Conservation (phyloP, 345 rosid species). For the Salix dunnii region DNA sequence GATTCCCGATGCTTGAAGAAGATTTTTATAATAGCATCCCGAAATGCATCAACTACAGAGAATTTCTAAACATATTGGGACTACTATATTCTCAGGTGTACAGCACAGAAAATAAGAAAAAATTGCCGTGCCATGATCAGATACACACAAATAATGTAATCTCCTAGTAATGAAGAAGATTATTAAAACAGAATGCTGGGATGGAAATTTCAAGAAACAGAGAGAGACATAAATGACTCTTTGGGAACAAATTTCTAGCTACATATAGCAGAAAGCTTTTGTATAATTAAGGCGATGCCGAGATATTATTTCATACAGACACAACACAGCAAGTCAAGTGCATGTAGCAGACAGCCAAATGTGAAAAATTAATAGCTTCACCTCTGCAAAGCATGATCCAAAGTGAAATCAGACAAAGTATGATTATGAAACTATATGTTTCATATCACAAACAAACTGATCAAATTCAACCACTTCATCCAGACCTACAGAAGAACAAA, state of each 20-base stretch:
- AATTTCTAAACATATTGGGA: neutral
- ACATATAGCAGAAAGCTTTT: neutral
- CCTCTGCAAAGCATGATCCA: conserved; percentile 13
- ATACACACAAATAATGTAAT: neutral
- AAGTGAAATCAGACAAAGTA: conserved; percentile 20
- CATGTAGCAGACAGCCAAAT: conserved; percentile 13
- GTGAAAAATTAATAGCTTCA: conserved; percentile 7
- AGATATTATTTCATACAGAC: neutral
- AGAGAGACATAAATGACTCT: neutral
- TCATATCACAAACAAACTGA: conserved; percentile 51
- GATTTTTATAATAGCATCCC: neutral
- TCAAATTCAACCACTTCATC: conserved; percentile 34
- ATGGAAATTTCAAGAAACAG: neutral
- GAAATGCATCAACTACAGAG: neutral
- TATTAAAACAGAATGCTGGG: neutral
- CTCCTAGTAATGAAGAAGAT: neutral
- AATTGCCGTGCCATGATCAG: neutral
- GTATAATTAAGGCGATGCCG: neutral
- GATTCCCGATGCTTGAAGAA: neutral
- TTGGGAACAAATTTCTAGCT: neutral
- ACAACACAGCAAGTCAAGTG: conserved; percentile 1
- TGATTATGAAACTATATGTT: conserved; percentile 28
- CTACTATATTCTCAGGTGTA: neutral
- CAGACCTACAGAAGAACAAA: conserved; percentile 40
- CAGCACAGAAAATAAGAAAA: neutral